Evolutionary conservation across 225 moss, liverwort and hornwort species (phyloP), one percentile per base, ranked within the genome.

Genomic region (Physcomitrellopsis africana): DNA sequence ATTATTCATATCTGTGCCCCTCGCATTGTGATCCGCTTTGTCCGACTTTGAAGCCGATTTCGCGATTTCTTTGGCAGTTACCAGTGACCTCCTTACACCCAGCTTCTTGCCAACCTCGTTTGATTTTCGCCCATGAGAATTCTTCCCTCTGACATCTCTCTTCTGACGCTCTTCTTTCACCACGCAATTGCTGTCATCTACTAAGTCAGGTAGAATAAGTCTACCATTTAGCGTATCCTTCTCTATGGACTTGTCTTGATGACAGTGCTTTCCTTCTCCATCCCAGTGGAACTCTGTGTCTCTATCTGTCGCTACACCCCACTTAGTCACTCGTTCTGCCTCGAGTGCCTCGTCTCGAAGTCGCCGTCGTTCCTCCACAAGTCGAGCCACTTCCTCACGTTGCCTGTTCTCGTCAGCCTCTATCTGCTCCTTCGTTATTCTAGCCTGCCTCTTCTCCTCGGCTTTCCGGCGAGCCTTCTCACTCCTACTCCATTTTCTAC

Each of bases 401-500:
- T 93, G 93, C 73, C 93, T 80, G 67, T 84, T 78, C 77, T 93
- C 93, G 57, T 93, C 93, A 27, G 89, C 93, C 76, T 93, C 93
- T 46, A 93, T 84, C 69, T 93, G 89, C 74, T 91, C 93, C 68
- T 85, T 84, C 74, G 91, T 87, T 61, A 91, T 63, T 72, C 93
- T 83, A 16, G 91, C 93, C 67, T 91, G 86, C 62, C 91, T 79
- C 84, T 93, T 93, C 80, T 91, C 93, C 72, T 93, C 91, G 9
- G 93, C 93, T 76, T 91, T 93, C 45, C 93, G 79, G 44, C 93
- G 81, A 16, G 89, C 89, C 67, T 93, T 93, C 62, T 93, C 93
- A 8, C 91, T 84, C 81, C 91, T 89, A 61, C 84, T 93, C 45
- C 93, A 89, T 81, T 91, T 85, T 60, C 79, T 77, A 53, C 64